Evolutionary conservation across 805 yeast genomes (phyloP).

Genomic region (Tetrapisispora pingtungensis): DNA sequence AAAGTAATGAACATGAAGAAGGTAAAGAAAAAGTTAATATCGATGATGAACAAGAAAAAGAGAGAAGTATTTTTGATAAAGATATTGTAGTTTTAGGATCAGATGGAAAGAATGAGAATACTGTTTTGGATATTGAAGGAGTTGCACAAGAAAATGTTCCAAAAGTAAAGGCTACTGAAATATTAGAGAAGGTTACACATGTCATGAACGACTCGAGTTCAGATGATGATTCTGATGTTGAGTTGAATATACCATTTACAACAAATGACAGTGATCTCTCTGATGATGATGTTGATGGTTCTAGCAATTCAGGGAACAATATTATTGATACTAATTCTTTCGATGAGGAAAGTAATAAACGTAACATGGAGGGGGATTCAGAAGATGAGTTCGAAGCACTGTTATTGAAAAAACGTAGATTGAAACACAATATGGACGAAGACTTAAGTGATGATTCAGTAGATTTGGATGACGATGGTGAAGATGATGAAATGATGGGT

Average conservation of each 20-base stretch:
- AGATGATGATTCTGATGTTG: conserved; percentile 1
- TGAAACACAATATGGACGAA: background rate
- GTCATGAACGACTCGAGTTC: background rate
- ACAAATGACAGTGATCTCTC: conserved; percentile 1
- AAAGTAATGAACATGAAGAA: background rate
- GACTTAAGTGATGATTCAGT: background rate
- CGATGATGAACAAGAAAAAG: background rate
- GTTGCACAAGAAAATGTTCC: too few relatives aligned
- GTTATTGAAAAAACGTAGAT: background rate
- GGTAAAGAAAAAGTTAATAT: background rate
- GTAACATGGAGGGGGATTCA: background rate
- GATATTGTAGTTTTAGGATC: too few relatives aligned
- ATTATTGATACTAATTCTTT: too few relatives aligned
- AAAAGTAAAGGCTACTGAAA: too few relatives aligned
- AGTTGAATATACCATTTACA: background rate
- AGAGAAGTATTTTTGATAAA: too few relatives aligned
- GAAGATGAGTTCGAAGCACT: too few relatives aligned
- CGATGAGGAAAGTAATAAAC: background rate
- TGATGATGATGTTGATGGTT: conserved; percentile 9
- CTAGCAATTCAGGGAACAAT: too few relatives aligned
- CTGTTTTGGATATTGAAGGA: background rate
- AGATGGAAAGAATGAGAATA: background rate
- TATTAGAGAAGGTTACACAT: too few relatives aligned
- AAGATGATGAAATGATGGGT: conserved; percentile 6
- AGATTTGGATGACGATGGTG: conserved; percentile 5